Evolutionary conservation across 306 rosid species (phyloP).

Genomic region (Vigna hirtella): DNA sequence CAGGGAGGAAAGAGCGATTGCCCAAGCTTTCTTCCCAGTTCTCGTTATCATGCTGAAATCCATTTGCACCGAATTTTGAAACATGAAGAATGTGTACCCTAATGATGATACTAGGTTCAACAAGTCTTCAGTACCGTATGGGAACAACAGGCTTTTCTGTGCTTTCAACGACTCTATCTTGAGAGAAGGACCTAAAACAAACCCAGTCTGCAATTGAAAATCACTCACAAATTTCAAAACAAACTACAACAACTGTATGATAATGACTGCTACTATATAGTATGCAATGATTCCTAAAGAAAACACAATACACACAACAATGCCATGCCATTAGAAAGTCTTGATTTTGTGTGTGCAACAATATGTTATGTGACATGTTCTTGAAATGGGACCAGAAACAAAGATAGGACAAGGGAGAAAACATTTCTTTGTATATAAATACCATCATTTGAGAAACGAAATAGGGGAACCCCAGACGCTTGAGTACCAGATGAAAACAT

Average conservation of each 20-base stretch:
- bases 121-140: constrained; percentile 41
- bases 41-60: constrained; percentile 50
- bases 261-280: too few relatives aligned
- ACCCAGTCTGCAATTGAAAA: constrained; percentile 48
- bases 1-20: constrained; percentile 37
- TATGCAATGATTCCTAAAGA: too few relatives aligned
- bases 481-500: constrained; percentile 47
- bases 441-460: constrained; percentile 51
- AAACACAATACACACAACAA: too few relatives aligned
- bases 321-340: background rate
- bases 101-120: constrained; percentile 28
- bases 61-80: constrained; percentile 56
- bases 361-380: background rate
- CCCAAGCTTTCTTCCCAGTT: constrained; percentile 54
- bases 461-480: constrained; percentile 55
- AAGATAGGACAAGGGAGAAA: too few relatives aligned
- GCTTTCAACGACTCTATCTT: background rate
- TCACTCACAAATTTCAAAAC: background rate
- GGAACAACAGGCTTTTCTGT: constrained; percentile 23
- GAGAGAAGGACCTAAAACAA: constrained; percentile 53
- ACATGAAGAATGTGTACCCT: constrained; percentile 52
- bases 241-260: background rate
- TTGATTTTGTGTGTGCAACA: background rate
- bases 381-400: too few relatives aligned
- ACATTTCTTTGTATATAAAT: too few relatives aligned